Evolutionary conservation across 176 grass and related monocot genomes (phyloP).

Genomic region (Rhynchospora tenuis): DNA sequence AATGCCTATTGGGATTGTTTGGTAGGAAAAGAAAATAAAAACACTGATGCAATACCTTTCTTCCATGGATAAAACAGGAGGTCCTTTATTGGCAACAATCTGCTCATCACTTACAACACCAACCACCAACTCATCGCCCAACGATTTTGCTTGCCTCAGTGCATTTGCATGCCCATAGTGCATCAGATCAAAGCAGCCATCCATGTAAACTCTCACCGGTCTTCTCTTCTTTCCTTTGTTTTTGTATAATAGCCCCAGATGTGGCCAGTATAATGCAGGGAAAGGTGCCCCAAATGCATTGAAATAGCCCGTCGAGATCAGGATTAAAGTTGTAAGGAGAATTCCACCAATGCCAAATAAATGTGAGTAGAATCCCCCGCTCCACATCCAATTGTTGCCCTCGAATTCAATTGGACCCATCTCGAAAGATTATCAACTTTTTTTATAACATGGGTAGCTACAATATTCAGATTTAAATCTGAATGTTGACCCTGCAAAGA

Average conservation of each 20-base stretch:
- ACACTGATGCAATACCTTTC: slow-evolving; percentile 44
- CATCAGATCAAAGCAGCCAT: slow-evolving; percentile 93
- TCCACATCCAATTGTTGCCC: slow-evolving; percentile 61
- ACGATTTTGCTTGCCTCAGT: slow-evolving; percentile 68
- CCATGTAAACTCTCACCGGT: slow-evolving; percentile 86
- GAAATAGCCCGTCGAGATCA: slow-evolving; percentile 73
- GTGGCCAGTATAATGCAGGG: slow-evolving; percentile 52
- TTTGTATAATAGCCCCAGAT: slow-evolving; percentile 62
- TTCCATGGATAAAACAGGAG: slow-evolving; percentile 92
- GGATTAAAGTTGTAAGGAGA: slow-evolving; percentile 56
- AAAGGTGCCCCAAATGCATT: slow-evolving; percentile 63
- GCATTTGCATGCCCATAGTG: slow-evolving; percentile 90
- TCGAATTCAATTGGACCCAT: slow-evolving; percentile 62
- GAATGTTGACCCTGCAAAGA: slow-evolving; percentile 27
- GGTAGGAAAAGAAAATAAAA: no score
- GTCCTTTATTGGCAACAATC: slow-evolving; percentile 84
- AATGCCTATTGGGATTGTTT: no score
- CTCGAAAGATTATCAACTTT: slow-evolving; percentile 12
- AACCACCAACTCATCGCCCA: slow-evolving; percentile 72
- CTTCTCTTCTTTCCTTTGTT: slow-evolving; percentile 58
- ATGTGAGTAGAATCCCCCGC: slow-evolving; percentile 53
- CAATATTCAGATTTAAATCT: background rate
- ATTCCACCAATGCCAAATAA: slow-evolving; percentile 79
- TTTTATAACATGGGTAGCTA: background rate
- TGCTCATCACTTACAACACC: slow-evolving; percentile 88